These are phyloP conservation scores for Myriosclerotinia scirpicola DNA, from an alignment of 2,329 filamentous ascomycete genomes.

Conservation along the genomic window DNA sequence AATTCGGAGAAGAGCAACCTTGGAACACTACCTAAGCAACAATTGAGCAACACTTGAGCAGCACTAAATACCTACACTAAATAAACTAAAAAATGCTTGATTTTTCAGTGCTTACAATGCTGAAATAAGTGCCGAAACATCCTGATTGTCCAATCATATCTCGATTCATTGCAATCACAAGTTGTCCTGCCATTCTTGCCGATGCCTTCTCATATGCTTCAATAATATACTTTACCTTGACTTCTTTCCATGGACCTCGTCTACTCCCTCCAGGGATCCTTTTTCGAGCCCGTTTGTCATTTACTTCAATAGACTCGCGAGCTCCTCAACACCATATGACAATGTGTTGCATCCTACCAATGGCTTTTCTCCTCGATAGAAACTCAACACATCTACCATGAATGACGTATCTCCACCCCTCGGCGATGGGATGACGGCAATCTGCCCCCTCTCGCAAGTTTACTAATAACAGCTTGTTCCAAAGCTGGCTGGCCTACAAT, in stretches of 20 bases:
- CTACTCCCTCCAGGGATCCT: conserved; percentile 24
- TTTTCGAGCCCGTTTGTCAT: conserved; percentile 43
- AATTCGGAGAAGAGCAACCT: too few species aligned
- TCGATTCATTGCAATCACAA: conserved; percentile 32
- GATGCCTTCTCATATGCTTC: conserved; percentile 32
- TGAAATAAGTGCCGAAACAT: too few species aligned
- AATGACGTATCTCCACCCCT: conserved; percentile 29
- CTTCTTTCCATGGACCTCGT: conserved; percentile 29
- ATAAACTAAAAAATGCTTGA: too few species aligned
- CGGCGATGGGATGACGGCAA: conserved; percentile 34
- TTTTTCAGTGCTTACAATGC: too few species aligned
- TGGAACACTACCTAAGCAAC: too few species aligned
- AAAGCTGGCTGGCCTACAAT: conserved; percentile 35
- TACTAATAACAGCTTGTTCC: conserved; percentile 28
- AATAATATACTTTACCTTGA: conserved; percentile 32
- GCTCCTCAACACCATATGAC: conserved; percentile 30
- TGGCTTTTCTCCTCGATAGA: conserved; percentile 34
- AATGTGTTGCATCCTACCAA: conserved; percentile 34
- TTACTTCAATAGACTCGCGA: conserved; percentile 46
- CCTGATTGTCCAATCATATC: background rate
- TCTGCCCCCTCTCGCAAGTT: conserved; percentile 30
- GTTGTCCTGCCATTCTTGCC: conserved; percentile 30
- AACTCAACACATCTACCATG: conserved; percentile 34
- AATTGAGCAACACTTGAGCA: too few species aligned
- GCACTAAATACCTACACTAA: too few species aligned